Evolutionary conservation across 129 eudicot genomes (phyloP).

Genomic region (Flaveria brownii): DNA sequence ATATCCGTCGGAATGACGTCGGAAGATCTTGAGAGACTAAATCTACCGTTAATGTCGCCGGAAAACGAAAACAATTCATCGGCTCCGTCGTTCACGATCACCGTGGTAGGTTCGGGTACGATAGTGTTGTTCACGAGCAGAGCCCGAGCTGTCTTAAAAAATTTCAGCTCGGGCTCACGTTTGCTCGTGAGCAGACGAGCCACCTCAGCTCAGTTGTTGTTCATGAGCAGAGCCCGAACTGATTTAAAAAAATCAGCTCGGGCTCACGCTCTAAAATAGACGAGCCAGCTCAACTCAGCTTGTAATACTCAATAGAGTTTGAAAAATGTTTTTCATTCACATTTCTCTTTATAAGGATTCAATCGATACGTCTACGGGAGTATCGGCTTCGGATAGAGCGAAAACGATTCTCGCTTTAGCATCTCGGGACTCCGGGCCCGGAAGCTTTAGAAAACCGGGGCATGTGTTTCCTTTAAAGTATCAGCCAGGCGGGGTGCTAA

Average conservation of each 20-base stretch:
- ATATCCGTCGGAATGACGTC: slow-evolving; percentile 87
- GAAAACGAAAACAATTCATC: slow-evolving; percentile 66
- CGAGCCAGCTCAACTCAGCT: too few species aligned
- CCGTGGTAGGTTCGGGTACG: slow-evolving; percentile 58
- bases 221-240: too few species aligned
- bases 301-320: background rate
- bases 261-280: too few species aligned
- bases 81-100: slow-evolving; percentile 77
- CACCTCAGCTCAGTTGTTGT: too few species aligned
- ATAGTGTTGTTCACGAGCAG: background rate
- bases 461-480: slow-evolving; percentile 92
- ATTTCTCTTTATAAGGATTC: slow-evolving; percentile 61
- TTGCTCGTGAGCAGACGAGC: too few species aligned
- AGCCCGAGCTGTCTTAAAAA: too few species aligned
- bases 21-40: slow-evolving; percentile 74
- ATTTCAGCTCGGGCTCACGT: too few species aligned
- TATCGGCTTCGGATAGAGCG: slow-evolving; percentile 86
- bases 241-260: too few species aligned
- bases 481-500: slow-evolving; percentile 71
- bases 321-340: slow-evolving; percentile 1
- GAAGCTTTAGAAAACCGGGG: slow-evolving; percentile 76
- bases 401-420: slow-evolving; percentile 73
- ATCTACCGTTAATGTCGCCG: slow-evolving; percentile 85
- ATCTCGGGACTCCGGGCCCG: slow-evolving; percentile 55
- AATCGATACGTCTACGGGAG: slow-evolving; percentile 71